A percentile compares a stretch with the other conserved stretches of the same genome.
Evolutionary conservation across 1,284 basidiomycete species (phyloP).

Genomic region (Microbotryum saponariae): DNA sequence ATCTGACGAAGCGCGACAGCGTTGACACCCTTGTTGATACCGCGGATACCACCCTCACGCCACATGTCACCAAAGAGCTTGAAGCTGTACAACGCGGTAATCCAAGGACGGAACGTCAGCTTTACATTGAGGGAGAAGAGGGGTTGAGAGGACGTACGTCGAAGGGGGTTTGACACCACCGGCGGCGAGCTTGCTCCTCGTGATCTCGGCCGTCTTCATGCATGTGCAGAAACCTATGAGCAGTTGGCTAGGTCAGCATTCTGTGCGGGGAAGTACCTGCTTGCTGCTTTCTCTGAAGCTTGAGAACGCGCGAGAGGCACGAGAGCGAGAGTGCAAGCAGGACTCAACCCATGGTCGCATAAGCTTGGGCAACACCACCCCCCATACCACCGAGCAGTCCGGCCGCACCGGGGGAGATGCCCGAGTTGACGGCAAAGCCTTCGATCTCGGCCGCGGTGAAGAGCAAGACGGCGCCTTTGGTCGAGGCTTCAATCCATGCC

Average conservation of each 20-base stretch:
- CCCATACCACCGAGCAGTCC: constrained; percentile 95
- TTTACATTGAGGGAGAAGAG: neutral
- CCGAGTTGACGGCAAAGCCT: constrained; percentile 54
- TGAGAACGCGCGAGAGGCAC: neutral
- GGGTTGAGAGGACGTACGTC: constrained; percentile 46
- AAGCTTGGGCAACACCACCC: constrained; percentile 95
- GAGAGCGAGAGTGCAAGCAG: neutral
- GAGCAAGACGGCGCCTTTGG: constrained; percentile 91
- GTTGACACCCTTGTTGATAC: constrained; percentile 99
- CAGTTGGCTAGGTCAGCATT: neutral
- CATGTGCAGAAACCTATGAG: constrained; percentile 35
- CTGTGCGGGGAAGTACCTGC: neutral
- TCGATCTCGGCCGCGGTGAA: constrained; percentile 96
- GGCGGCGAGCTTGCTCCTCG: constrained; percentile 90
- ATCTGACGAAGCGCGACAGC: constrained; percentile 70
- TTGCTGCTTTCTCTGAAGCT: neutral
- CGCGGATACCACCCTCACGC: constrained; percentile 81
- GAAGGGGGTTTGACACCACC: constrained; percentile 81
- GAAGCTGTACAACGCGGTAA: constrained; percentile 45
- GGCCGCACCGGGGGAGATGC: constrained; percentile 69
- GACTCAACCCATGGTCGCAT: constrained; percentile 92
- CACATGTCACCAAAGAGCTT: constrained; percentile 90
- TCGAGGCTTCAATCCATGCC: constrained; percentile 99
- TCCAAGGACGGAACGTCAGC: neutral
- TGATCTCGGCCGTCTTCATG: constrained; percentile 70